Conservation (phyloP, 2,329 filamentous ascomycete species). For the Fusarium haematococcum region DNA sequence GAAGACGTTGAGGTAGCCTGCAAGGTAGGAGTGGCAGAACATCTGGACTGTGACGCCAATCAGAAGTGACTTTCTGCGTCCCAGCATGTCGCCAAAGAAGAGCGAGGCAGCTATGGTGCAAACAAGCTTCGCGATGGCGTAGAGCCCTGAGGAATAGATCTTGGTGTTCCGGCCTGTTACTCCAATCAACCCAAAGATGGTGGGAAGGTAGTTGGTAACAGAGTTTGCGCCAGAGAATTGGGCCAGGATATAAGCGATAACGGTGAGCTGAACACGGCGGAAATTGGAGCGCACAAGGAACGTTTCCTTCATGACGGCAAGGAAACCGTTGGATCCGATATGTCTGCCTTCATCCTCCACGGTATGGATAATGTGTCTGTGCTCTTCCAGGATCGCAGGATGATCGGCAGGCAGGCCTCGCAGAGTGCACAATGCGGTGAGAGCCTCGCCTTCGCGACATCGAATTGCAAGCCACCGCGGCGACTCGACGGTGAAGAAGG, state of each 20-base stretch:
- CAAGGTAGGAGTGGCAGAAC: background rate
- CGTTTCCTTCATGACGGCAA: conserved; percentile 22
- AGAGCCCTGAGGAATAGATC: background rate
- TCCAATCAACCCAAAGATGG: background rate
- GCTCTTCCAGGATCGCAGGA: background rate
- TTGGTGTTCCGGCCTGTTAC: background rate
- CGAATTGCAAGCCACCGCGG: conserved; percentile 29
- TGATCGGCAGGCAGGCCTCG: conserved; percentile 8
- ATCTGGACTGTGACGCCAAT: background rate
- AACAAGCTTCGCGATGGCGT: background rate
- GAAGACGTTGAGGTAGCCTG: background rate
- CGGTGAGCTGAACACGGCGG: conserved; percentile 28
- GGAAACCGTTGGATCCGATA: conserved; percentile 7
- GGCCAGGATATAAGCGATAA: conserved; percentile 34
- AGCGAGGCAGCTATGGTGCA: background rate
- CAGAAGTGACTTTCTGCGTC: background rate
- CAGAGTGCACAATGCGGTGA: background rate
- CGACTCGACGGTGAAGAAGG: conserved; percentile 26
- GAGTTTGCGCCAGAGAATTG: conserved; percentile 35
- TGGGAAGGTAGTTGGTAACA: conserved; percentile 9
- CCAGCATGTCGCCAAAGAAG: background rate
- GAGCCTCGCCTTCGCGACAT: conserved; percentile 17
- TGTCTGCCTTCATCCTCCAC: conserved; percentile 16
- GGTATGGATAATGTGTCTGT: conserved; percentile 16
- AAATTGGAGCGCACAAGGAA: conserved; percentile 33